Base-by-base conservation (phyloP, 2,329 filamentous ascomycete species). In the Ramularia endophylla region DNA sequence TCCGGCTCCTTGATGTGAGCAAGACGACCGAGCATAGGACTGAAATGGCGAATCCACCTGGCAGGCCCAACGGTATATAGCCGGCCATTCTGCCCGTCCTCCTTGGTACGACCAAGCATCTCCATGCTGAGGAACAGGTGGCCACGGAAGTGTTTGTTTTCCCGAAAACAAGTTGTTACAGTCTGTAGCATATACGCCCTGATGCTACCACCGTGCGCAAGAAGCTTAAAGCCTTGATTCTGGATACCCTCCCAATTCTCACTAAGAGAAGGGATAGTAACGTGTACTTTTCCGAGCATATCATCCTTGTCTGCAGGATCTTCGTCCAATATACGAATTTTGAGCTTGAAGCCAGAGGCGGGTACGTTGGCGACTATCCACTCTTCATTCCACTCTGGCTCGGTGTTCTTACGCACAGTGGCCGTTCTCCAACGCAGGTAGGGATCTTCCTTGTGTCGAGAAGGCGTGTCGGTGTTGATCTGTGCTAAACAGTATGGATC, bases 361-460 rank as follows among this genome's bases (percentile, higher is more conserved):
- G 90, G 89, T 2, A 95, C 75, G 53, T 95, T 94, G 46, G 86
- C 87, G 17, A 97, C 83, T 16, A 87, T 74, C 90, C 90, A 97
- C 46, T 87, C 77, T 27, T 82, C 78, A 35, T 94, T 75, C 90
- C 90, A 97, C 35, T 70, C 72, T 0, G 90, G 89, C 54, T 89
- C 77, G 1, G 79, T 82, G 29, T 75, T 81, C 51, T 75, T 77
- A 43, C 84, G 78, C 25, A 89, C 66, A 0, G 90, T 95, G 1
- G 74, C 78, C 0, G 87, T 94, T 33, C 90, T 80, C 59, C 85
- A 77, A 16, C 71, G 72, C 22, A 95, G 67, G 16, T 79, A 74
- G 0, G 88, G 85, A 57, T 95, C 88, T 59, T 94, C 86, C 62
- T 90, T 90, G 66, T 95, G 87, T 27, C 87, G 72, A 53, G 77